Conservation (phyloP, 352 stramenopile genomes). For the Nothophytophthora sp. region DNA sequence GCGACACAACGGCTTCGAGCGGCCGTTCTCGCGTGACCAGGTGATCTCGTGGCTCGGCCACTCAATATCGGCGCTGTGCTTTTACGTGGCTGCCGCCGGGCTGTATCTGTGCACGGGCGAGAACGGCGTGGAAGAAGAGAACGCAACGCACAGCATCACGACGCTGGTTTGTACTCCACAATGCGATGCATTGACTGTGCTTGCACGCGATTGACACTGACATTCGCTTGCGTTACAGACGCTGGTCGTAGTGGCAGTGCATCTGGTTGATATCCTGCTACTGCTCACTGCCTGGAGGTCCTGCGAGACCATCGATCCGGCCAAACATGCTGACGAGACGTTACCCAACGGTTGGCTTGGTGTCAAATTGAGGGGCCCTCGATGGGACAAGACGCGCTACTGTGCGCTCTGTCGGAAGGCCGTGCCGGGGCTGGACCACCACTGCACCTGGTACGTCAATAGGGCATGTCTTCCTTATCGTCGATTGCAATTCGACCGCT, state of each 20-base stretch:
- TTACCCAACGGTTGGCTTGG: slow-evolving; percentile 65
- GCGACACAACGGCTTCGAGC: slow-evolving; percentile 71
- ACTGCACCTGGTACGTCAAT: slow-evolving; percentile 73
- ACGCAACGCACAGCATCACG: slow-evolving; percentile 12
- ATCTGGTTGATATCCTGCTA: slow-evolving; percentile 50
- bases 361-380: slow-evolving; percentile 56
- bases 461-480: neutral
- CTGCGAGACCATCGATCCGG: slow-evolving; percentile 72
- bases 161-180: slow-evolving; percentile 18
- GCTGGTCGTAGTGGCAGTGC: slow-evolving; percentile 47
- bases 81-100: slow-evolving; percentile 48
- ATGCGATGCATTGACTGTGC: neutral
- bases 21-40: slow-evolving; percentile 77
- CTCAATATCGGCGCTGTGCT: slow-evolving; percentile 56
- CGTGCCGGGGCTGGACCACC: slow-evolving; percentile 80
- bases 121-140: slow-evolving; percentile 16
- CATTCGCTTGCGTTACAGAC: slow-evolving; percentile 30
- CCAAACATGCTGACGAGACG: slow-evolving; percentile 33
- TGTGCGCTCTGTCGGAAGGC: slow-evolving; percentile 80
- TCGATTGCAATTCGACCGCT: neutral
- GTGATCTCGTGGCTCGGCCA: slow-evolving; percentile 76
- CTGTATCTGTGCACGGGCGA: slow-evolving; percentile 23
- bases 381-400: slow-evolving; percentile 84
- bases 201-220: neutral
- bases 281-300: slow-evolving; percentile 67